phyloP scores from a whole-genome alignment of 345 rosid species.

The Lumnitzera racemosa region DNA sequence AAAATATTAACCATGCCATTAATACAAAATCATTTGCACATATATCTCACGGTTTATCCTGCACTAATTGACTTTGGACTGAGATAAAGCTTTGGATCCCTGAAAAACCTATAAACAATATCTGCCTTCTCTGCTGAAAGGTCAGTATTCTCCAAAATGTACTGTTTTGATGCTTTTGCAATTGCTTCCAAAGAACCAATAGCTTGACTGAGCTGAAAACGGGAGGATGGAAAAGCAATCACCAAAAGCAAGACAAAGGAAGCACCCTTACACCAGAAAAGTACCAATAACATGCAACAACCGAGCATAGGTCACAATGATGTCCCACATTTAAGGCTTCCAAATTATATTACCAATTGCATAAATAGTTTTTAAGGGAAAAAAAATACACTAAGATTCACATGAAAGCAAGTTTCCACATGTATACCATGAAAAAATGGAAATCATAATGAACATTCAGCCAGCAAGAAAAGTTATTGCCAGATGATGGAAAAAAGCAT shows the following conservation, averaged over 20 bases:
- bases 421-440: background rate
- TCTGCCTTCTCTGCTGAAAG: slow-evolving; percentile 79
- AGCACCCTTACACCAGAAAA: no score
- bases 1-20: no score
- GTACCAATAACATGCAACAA: no score
- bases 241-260: background rate
- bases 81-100: slow-evolving; percentile 68
- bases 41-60: no score
- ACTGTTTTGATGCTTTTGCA: slow-evolving; percentile 71
- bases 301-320: background rate
- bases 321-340: background rate
- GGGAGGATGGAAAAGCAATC: background rate
- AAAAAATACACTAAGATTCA: background rate
- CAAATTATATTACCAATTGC: background rate
- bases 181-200: slow-evolving; percentile 86
- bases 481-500: no score
- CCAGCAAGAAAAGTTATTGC: no score
- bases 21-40: no score
- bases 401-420: background rate
- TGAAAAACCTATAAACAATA: slow-evolving; percentile 50
- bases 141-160: slow-evolving; percentile 69
- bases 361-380: slow-evolving; percentile 1
- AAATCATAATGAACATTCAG: background rate
- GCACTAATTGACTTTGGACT: slow-evolving; percentile 47
- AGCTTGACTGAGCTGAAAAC: slow-evolving; percentile 70